Evolutionary conservation across 73 alveolate species (phyloP).

Genomic region (Uronychia setigera): DNA sequence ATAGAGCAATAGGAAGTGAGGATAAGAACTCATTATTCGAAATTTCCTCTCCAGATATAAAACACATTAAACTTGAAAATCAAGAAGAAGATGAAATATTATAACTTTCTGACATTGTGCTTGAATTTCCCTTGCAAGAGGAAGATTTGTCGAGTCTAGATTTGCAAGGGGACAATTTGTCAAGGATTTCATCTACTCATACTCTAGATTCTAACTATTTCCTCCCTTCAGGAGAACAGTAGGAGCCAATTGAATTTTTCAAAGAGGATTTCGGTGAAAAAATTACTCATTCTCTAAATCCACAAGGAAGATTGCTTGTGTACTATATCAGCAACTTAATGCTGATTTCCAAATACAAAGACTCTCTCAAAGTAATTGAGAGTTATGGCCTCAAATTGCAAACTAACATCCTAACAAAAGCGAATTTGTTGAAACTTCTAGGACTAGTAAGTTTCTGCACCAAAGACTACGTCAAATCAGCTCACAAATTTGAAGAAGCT

Average conservation of each 20-base stretch:
- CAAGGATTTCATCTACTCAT: background rate
- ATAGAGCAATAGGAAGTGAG: conserved; percentile 12
- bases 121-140: background rate
- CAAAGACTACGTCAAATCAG: background rate
- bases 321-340: background rate
- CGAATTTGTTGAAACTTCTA: background rate
- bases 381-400: background rate
- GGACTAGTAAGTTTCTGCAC: background rate
- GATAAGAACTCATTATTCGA: too few relatives aligned
- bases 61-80: background rate
- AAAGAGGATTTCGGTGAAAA: too few relatives aligned
- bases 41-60: background rate
- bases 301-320: background rate
- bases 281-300: too few relatives aligned
- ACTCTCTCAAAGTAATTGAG: background rate
- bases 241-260: too few relatives aligned
- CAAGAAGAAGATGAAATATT: background rate
- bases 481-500: background rate
- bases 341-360: background rate
- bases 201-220: background rate
- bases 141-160: background rate
- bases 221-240: too few relatives aligned
- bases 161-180: background rate
- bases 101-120: background rate
- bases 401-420: background rate